Conservation (phyloP, 1,284 basidiomycete genomes). For the Fomitopsis betulina region DNA sequence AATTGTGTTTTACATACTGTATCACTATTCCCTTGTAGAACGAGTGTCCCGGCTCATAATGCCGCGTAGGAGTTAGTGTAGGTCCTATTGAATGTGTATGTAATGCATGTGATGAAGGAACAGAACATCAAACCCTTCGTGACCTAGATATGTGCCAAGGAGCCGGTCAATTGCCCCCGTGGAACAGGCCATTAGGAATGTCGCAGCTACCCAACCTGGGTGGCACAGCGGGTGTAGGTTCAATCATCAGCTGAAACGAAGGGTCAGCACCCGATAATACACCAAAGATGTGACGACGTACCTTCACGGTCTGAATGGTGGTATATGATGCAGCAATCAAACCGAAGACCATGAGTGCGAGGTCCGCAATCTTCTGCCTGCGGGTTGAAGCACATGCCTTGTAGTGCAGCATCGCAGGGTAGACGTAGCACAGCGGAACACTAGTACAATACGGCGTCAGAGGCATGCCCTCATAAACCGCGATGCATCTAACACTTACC, state of each 20-base stretch:
- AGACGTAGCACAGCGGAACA: conserved; percentile 91
- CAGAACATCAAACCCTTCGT: neutral
- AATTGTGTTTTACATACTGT: neutral
- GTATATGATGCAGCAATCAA: conserved; percentile 82
- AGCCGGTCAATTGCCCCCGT: neutral
- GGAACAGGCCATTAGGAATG: conserved; percentile 1
- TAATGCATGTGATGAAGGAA: neutral
- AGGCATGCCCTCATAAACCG: neutral
- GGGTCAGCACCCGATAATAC: neutral
- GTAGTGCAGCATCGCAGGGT: conserved; percentile 93
- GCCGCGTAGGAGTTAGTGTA: neutral
- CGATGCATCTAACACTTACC: conserved; percentile 48
- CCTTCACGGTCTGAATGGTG: conserved; percentile 73
- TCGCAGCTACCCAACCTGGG: conserved; percentile 26
- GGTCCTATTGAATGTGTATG: neutral
- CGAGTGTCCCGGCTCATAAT: neutral
- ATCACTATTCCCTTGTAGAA: neutral
- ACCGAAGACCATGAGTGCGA: conserved; percentile 81
- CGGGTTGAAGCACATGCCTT: conserved; percentile 80
- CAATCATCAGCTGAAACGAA: conserved; percentile 33
- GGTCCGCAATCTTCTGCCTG: conserved; percentile 70
- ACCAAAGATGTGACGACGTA: conserved; percentile 27
- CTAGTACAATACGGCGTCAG: conserved; percentile 34
- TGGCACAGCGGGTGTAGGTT: conserved; percentile 21
- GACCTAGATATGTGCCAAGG: neutral